Evolutionary conservation across 345 rosid species (phyloP), one percentile per base, ranked within the genome.

Genomic region (Arabis alpina): DNA sequence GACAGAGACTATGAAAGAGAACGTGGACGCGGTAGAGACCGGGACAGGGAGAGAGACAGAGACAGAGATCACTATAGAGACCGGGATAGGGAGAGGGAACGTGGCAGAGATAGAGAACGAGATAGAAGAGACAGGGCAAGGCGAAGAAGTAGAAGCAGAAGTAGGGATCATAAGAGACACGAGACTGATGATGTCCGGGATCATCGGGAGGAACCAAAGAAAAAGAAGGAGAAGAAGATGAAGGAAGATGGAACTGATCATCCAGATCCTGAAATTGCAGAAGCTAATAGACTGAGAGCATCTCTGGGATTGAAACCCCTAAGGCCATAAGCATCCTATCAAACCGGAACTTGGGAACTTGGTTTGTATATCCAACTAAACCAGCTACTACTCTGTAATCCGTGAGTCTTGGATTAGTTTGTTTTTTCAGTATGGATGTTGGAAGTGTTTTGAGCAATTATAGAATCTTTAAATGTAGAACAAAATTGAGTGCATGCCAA

Each of bases 241-340:
- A 85, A 74, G 78, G 92, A 85, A 50, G 93, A 89, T 37, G 98
- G 96, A 16, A 91, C 93, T 0, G 85, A 91, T 63, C 95, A 91
- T 55, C 93, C 88, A 3, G 88, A 94, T 77, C 97, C 96, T 3
- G 93, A 87, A 79, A 89, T 89, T 79, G 99, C 97, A 10, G 97
- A 89, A 78, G 92, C 91, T 42, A 94, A 91, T 71, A 89, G 74
- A 83, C 56, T 91, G 15, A 86, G 95, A 30, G 90, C 92, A 43
- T 78, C 91, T 37, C 85, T 87, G 32, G 95, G 96, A 44, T 30
- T 89, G 80, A 87, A 88, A 80, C 96, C 95, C 0, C 76, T 91
- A 76, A 82, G 59, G 3, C 40, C 40, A 51, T 76, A 61, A 61
- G 63, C 78, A 3, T 50, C 36, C 39, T 40, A 2, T 61, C 40